A percentile compares a stretch with the other conserved stretches of the same genome.
These are phyloP conservation scores for Penicillium cinerascens DNA, from an alignment of 495 filamentous ascomycete species.

Conservation along the genomic window DNA sequence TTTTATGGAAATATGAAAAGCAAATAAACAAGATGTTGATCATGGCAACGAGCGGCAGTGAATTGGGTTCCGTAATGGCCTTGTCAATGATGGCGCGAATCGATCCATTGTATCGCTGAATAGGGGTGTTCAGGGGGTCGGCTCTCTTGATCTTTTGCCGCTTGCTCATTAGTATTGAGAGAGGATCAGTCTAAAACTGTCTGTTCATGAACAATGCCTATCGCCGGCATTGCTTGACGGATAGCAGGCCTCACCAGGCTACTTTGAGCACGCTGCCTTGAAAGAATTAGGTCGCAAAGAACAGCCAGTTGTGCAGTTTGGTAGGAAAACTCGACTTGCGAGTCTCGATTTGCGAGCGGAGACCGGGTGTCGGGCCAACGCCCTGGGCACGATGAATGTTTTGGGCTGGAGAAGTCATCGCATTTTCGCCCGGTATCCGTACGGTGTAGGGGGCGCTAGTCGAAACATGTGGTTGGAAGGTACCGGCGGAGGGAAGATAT, in stretches of 20 bases:
- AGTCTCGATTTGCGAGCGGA: neutral
- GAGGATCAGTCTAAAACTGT: neutral
- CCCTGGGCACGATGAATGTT: neutral
- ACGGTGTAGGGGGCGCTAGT: constrained; percentile 16
- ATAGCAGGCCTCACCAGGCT: constrained; percentile 58
- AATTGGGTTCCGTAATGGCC: neutral
- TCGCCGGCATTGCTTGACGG: constrained; percentile 58
- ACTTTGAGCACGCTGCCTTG: constrained; percentile 50
- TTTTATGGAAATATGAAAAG: constrained; percentile 21
- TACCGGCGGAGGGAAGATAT: neutral
- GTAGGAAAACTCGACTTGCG: no score
- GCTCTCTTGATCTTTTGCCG: neutral
- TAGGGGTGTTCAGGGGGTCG: neutral
- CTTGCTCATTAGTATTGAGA: neutral
- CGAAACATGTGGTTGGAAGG: neutral
- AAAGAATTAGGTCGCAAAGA: constrained; percentile 60
- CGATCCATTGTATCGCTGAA: constrained; percentile 14
- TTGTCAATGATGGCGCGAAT: constrained; percentile 16
- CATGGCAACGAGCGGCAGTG: constrained; percentile 9
- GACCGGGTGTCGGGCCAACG: constrained; percentile 4
- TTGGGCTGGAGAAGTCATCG: constrained; percentile 23
- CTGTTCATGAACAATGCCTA: constrained; percentile 58
- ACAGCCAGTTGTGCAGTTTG: constrained; percentile 53
- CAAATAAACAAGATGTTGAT: constrained; percentile 17
- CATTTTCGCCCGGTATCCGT: constrained; percentile 36